A percentile compares a stretch with the other conserved stretches of the same genome.
Conservation (phyloP, 805 yeast genomes). For the Danielia reshetovae region DNA sequence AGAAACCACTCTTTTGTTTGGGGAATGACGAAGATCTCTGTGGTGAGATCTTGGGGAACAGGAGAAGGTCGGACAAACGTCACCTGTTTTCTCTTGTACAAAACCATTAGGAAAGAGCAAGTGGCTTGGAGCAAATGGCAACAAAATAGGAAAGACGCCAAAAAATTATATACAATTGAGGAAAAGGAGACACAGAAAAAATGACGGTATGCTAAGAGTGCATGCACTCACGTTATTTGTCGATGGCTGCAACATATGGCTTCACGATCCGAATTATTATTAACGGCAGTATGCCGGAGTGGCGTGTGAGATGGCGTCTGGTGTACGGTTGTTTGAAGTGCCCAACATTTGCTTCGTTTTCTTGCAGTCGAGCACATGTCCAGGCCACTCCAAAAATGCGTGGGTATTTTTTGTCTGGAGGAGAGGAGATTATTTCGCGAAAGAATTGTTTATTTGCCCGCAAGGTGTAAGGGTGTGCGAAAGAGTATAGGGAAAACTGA, state of each 20-base stretch:
- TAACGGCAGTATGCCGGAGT: no score
- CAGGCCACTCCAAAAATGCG: no score
- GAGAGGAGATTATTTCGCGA: no score
- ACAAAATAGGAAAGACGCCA: background rate
- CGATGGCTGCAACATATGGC: conserved; percentile 11
- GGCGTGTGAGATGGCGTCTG: no score
- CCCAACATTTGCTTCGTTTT: no score
- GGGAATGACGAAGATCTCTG: conserved; percentile 76
- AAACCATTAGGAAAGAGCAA: conserved; percentile 57
- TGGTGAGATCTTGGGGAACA: conserved; percentile 50
- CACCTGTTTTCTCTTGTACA: conserved; percentile 72
- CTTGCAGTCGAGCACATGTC: no score
- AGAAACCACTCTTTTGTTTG: conserved; percentile 88
- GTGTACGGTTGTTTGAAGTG: no score
- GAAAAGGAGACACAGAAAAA: background rate
- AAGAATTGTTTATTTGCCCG: no score
- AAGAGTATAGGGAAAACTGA: no score
- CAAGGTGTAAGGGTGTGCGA: no score
- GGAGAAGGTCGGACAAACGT: conserved; percentile 53
- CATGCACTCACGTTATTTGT: conserved; percentile 3
- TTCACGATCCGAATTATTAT: no score
- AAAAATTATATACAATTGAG: background rate
- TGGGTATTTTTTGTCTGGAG: no score
- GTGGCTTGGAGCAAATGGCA: background rate
- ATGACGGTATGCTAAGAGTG: background rate